Base-by-base conservation (phyloP, 495 filamentous ascomycete genomes). In the Achaetomiella virescens region DNA sequence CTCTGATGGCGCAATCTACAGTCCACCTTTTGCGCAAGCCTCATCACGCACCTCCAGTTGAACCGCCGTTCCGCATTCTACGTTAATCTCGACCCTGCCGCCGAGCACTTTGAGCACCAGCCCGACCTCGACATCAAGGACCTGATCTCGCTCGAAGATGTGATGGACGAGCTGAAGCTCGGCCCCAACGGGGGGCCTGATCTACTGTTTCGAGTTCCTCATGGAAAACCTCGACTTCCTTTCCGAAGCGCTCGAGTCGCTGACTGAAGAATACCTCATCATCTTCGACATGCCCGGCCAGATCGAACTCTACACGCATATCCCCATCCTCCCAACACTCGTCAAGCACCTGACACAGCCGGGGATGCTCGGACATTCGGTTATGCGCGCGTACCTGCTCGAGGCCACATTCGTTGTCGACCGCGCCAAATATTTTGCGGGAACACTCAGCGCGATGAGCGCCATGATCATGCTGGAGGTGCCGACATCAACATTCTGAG, bases 241-340 rank as follows among this genome's bases (percentile, higher is more conserved):
- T 35, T 90, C 88, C 40, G 88, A 95, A 47, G 79, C 84, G 0
- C 84, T 98, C 17, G 91, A 96, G 57, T 82, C 86, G 38, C 77
- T 96, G 14, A 89, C 88, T 6, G 93, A 98, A 59, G 93, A 98
- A 64, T 96, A 95, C 70, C 77, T 98, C 40, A 93, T 96, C 66
- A 86, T 98, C 47, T 89, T 98, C 76, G 93, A 98, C 71, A 96
- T 97, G 87, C 93, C 93, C 0, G 93, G 93, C 48, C 93, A 98
- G 72, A 97, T 98, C 71, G 93, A 98, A 72, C 87, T 98, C 27
- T 98, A 97, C 75, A 97, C 93, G 12, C 93, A 98, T 66, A 86
- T 97, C 27, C 93, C 93, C 12, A 85, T 97, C 63, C 74, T 98
- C 22, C 93, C 93, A 3, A 83, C 81, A n/a, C 80, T 98, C 37